Evolutionary conservation across 257 asterid genomes (phyloP).

Genomic region (Fraxinus cuspidata): DNA sequence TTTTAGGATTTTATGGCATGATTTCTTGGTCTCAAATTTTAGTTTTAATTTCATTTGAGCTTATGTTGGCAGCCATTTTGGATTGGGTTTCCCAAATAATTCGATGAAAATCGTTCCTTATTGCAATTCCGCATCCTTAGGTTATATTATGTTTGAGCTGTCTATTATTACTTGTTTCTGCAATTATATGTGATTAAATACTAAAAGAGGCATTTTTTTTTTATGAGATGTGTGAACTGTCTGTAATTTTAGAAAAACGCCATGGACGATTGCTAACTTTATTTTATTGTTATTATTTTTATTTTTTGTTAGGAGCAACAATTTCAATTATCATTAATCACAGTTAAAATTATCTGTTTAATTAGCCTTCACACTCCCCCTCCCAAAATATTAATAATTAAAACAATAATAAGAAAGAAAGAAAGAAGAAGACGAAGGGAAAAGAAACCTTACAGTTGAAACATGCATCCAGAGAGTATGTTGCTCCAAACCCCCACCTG

Average conservation of each 20-base stretch:
- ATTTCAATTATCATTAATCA: background rate
- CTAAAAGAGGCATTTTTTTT: background rate
- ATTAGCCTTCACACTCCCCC: background rate
- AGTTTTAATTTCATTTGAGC: slow-evolving; percentile 1
- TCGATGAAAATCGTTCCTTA: background rate
- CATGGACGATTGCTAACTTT: background rate
- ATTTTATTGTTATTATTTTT: too few species aligned
- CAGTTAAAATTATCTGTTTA: background rate
- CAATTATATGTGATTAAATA: background rate
- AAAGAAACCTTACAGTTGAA: background rate
- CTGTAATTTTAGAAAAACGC: background rate
- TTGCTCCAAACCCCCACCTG: background rate
- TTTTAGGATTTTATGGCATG: background rate
- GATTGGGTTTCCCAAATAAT: slow-evolving; percentile 1
- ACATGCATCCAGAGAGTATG: background rate
- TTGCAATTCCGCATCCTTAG: background rate
- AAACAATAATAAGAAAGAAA: background rate
- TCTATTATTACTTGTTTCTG: background rate
- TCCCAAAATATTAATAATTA: background rate
- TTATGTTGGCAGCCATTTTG: slow-evolving; percentile 17
- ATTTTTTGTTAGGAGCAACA: background rate
- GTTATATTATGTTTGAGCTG: background rate
- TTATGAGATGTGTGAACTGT: background rate
- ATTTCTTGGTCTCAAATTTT: background rate
- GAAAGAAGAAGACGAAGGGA: background rate